phyloP scores from a whole-genome alignment of 192 early-diverging fungal genomes.

The Lunasporangiospora selenospora region DNA sequence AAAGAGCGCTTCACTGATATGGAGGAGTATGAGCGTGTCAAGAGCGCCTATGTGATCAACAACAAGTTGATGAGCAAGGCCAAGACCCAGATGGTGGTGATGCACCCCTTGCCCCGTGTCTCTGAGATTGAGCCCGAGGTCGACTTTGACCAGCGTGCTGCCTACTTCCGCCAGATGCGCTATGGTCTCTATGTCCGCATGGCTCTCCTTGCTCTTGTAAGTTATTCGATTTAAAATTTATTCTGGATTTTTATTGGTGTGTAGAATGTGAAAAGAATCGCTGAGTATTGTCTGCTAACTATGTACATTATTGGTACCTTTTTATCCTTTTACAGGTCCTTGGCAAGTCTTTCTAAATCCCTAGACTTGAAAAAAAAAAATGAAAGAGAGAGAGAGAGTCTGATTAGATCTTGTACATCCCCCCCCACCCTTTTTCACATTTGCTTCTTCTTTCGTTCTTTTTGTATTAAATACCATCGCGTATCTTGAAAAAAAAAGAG shows the following conservation, averaged over 20 bases:
- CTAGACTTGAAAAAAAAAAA: too few species aligned
- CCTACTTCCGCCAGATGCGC: conserved; percentile 98
- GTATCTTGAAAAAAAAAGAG: too few species aligned
- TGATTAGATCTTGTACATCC: too few species aligned
- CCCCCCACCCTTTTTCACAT: too few species aligned
- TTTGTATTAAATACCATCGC: too few species aligned
- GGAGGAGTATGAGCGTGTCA: conserved; percentile 84
- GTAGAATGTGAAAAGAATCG: too few species aligned
- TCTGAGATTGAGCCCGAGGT: conserved; percentile 97
- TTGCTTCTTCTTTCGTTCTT: too few species aligned
- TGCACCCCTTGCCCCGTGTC: conserved; percentile 97
- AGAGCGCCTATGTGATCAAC: conserved; percentile 83
- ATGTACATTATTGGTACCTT: too few species aligned
- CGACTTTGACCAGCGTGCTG: conserved; percentile 96
- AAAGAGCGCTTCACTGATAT: conserved; percentile 87
- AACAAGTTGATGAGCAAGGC: conserved; percentile 85
- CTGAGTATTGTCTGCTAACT: too few species aligned
- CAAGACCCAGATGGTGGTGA: conserved; percentile 97
- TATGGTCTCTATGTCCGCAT: conserved; percentile 98
- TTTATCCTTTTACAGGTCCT: conserved; percentile 10
- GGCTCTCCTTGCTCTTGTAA: conserved; percentile 92
- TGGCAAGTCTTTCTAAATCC: conserved; percentile 29
- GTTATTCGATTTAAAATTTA: background rate
- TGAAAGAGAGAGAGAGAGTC: too few species aligned
- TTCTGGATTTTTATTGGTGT: background rate